These are phyloP conservation scores for Sugiyamaella japonica DNA, from an alignment of 1,139 yeast species.

Conservation along the genomic window DNA sequence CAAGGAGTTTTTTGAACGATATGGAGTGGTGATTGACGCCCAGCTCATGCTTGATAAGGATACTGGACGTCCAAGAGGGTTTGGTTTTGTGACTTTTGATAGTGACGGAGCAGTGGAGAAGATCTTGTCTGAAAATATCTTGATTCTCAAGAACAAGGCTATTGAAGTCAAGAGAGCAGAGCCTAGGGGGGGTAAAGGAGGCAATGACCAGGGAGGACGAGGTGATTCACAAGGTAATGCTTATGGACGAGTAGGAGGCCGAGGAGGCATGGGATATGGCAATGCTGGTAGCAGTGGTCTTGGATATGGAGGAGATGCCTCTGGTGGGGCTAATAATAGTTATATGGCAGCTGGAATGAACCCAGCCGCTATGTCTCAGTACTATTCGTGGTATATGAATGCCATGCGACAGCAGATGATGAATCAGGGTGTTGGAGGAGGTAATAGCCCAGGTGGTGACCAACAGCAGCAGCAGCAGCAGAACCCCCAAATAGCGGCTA, in stretches of 20 bases:
- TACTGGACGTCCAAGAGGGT: constrained; percentile 96
- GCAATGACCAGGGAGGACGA: constrained; percentile 18
- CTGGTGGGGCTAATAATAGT: constrained; percentile 37
- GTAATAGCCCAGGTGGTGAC: constrained; percentile 27
- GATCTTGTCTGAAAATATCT: constrained; percentile 79
- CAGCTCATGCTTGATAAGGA: constrained; percentile 98
- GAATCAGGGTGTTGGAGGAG: constrained; percentile 27
- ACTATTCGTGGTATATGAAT: constrained; percentile 72
- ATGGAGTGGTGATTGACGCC: constrained; percentile 93
- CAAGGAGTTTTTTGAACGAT: constrained; percentile 81
- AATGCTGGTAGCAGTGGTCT: neutral
- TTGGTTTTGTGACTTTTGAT: constrained; percentile 96
- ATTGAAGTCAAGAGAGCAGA: constrained; percentile 99
- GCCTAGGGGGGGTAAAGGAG: constrained; percentile 61
- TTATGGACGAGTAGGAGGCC: constrained; percentile 28
- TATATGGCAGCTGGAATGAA: constrained; percentile 56
- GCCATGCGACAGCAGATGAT: constrained; percentile 44
- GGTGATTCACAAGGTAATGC: neutral
- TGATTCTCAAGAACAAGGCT: constrained; percentile 82
- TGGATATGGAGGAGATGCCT: constrained; percentile 18
- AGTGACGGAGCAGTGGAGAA: constrained; percentile 94
- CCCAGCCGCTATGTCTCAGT: constrained; percentile 85
- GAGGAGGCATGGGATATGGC: constrained; percentile 1
- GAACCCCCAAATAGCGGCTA: constrained; percentile 16
- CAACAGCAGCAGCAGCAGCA: constrained; percentile 5